Conservation (phyloP, 2,329 filamentous ascomycete species). For the Ophiostoma tasmaniense region DNA sequence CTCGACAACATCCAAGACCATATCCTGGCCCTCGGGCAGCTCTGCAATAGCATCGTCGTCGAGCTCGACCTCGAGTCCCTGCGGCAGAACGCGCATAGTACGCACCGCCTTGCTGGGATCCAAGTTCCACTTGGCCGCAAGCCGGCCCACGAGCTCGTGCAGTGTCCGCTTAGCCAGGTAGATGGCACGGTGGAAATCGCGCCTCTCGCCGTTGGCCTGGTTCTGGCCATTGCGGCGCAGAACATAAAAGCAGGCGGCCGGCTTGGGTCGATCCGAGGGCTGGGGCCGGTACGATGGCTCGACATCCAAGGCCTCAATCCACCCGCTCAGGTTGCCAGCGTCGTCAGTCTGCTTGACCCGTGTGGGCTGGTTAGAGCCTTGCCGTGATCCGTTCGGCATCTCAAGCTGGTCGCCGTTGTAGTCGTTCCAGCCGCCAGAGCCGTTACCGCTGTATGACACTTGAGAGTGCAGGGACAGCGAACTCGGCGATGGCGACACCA, state of each 20-base stretch:
- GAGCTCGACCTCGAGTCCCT: conserved; percentile 73
- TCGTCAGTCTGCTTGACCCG: conserved; percentile 48
- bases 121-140: conserved; percentile 73
- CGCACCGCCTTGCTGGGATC: conserved; percentile 64
- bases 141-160: conserved; percentile 61
- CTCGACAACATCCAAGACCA: conserved; percentile 61
- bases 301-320: conserved; percentile 89
- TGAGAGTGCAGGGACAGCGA: conserved; percentile 55
- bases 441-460: conserved; percentile 37
- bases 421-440: conserved; percentile 21
- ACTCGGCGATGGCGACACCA: conserved; percentile 60
- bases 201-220: conserved; percentile 25
- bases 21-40: conserved; percentile 83
- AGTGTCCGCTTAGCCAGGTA: conserved; percentile 74
- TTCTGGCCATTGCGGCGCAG: conserved; percentile 41
- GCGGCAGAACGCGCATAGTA: conserved; percentile 62
- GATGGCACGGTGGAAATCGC: conserved; percentile 68
- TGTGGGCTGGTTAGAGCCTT: conserved; percentile 45
- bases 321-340: conserved; percentile 61
- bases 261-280: conserved; percentile 56
- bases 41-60: conserved; percentile 84
- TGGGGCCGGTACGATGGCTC: conserved; percentile 78
- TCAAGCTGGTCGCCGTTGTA: conserved; percentile 14
- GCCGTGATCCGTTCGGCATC: conserved; percentile 35
- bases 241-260: conserved; percentile 84